Evolutionary conservation across 2,329 filamentous ascomycete genomes (phyloP).

Genomic region (Tympanopsis confertula): DNA sequence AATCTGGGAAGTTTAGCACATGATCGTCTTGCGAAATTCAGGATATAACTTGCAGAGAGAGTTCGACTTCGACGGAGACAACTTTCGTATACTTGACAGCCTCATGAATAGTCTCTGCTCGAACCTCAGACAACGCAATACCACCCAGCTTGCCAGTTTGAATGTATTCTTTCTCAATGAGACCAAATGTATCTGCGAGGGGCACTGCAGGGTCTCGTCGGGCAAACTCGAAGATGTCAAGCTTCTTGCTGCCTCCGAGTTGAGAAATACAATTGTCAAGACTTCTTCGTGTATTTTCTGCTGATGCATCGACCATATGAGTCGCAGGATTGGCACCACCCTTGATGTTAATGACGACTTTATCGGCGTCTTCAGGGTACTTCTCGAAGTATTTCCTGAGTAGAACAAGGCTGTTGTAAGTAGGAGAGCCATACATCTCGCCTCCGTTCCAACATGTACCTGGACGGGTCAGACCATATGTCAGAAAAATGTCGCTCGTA

Average conservation of each 20-base stretch:
- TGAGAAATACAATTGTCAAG: constrained; percentile 42
- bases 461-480: constrained; percentile 18
- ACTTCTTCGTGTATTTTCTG: constrained; percentile 39
- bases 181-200: constrained; percentile 28
- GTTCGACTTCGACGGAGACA: constrained; percentile 36
- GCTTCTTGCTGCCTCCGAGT: constrained; percentile 40
- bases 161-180: constrained; percentile 34
- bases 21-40: neutral
- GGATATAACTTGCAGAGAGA: constrained; percentile 26
- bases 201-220: constrained; percentile 39
- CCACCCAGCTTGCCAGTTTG: constrained; percentile 37
- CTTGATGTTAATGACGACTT: constrained; percentile 47
- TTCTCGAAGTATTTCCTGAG: constrained; percentile 40
- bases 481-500: constrained; percentile 6
- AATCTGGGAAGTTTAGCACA: constrained; percentile 7
- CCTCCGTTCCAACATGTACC: constrained; percentile 37
- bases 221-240: constrained; percentile 50
- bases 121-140: constrained; percentile 39
- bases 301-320: constrained; percentile 34
- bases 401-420: constrained; percentile 38
- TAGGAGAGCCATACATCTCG: constrained; percentile 38
- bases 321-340: constrained; percentile 30
- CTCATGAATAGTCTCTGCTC: constrained; percentile 33
- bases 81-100: constrained; percentile 31
- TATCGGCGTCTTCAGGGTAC: constrained; percentile 40